Base-by-base conservation (phyloP, 345 rosid species). In the Ceriops decandra region DNA sequence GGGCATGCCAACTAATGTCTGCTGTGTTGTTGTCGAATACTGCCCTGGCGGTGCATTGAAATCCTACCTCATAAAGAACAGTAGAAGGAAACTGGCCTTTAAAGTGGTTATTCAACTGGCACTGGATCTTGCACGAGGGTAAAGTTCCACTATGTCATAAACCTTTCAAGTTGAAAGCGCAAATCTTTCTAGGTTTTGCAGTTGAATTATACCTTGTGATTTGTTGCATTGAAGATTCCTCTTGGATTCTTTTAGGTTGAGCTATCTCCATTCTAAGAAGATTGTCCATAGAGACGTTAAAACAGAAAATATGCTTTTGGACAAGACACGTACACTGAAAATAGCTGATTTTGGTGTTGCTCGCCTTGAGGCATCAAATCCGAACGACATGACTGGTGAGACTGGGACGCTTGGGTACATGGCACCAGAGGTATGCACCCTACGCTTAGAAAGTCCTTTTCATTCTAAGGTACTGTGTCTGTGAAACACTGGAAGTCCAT, bases 271-370 rank as follows among this genome's bases (percentile, higher is more conserved):
- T 58, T 72, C 70, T 0, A 57, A 68, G 74, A 79, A 79, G 72
- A 79, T 79, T 60, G 83, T 79, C 67, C 83, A 79, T 26, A 72
- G 83, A 69, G 80, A 79, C 51, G 83, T 79, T 1, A 79, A 79
- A 66, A 75, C 83, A 16, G 83, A 79, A 72, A 79, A 75, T 52
- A 75, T 79, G 83, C 80, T 79, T 26, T 74, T 79, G 32, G 83
- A 79, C 75, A 75, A 75, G 75, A 72, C 80, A 7, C 77, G 80
- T 22, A 75, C 80, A 0, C 57, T 79, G 52, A 79, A 79, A 38
- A 72, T 79, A 38, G 80, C 77, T 15, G 83, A 79, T 61, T 79
- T 79, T 52, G 80, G 83, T 0, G 83, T 79, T 33, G 83, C 83
- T 56, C 74, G 83, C n/a, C 9, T 79, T 19, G 83, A 79, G 72